Base-by-base conservation (phyloP, 176 grass and related monocot species). In the Saccharum spontaneum region DNA sequence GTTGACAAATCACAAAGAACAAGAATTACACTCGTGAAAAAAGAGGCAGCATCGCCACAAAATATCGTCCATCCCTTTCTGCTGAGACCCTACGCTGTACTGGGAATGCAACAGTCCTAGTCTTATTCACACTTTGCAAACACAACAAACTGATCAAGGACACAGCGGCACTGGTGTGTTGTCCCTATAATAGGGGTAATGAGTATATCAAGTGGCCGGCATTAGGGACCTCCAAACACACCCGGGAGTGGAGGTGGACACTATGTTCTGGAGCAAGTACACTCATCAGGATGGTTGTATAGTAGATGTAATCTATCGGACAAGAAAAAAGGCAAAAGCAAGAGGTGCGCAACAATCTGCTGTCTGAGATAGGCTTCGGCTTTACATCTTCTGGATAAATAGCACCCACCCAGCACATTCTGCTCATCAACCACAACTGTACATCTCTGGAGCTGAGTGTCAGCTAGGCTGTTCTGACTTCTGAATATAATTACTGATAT, bases 351-450 rank as follows among this genome's bases (percentile, higher is more conserved):
- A 79, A 37, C 69, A 76, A 43, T 52, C 50, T 70, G 76, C 81
- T 71, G 81, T 80, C 45, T 33, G 41, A 14, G 71, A 77, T 84
- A 83, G 62, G 41, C 85, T 84, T 84, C 81, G 80, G 70, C 81
- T 87, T 81, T 89, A 85, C 85, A 84, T 70, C 71, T 70, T 70
- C 71, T 70, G 81, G 89, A 84, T 64, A 84, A 84, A 87, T 65
- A 87, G 70, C 63, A 71, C 85, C 40, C 84, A 69, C 84, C 23
- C 54, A 70, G 78, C 78, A 86, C 71, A 63, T 82, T 76, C 41
- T 64, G 43, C 38, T 77, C 77, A 43, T 71, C 71, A 71, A 86
- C 49, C 71, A 49, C 83, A 62, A 70, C 52, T 64, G 88, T 76
- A 88, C 75, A 79, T 50, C 24, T 52, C 68, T 26, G 68, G 52